Base-by-base conservation (phyloP, 2,329 filamentous ascomycete genomes). In the Sclerotinia nivalis region DNA sequence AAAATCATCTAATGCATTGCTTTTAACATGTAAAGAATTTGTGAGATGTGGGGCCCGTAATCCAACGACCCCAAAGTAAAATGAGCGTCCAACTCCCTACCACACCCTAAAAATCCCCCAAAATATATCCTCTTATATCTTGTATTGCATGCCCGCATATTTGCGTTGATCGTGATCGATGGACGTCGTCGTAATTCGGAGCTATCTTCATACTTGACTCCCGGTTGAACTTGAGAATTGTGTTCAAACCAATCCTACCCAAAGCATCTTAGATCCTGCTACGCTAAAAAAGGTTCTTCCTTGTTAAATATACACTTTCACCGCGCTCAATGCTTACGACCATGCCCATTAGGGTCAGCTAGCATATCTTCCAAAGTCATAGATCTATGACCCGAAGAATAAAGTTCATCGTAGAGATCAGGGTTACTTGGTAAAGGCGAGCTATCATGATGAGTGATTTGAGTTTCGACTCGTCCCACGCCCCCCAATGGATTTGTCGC, bases 351-450 rank as follows among this genome's bases (percentile, higher is more conserved):
- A 22, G n/a, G 61, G 12, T 59, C 34, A 4, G 31, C 18, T 15
- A 65, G 6, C n/a, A 65, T 65, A 52, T 52, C 61, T 15, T 43
- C 61, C 34, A 65, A 15, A 10, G 61, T 43, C 61, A 65, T 52
- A 9, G 61, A 65, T 43, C 61, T 28, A 65, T 65, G 47, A 28
- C 8, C 61, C 12, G 61, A 65, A 52, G 47, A 28, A 25, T 54
- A 54, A 8, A 65, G 47, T n/a, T 65, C 49, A 9, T 40, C 34
- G 9, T 54, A 47, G 10, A 56, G 6, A 25, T 69, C 67, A 1
- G 58, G 47, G 1, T 65, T 58, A 2, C 28, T 37, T 13, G 67
- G 67, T 49, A 65, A n/a, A 3, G 58, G 67, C 2, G 60, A 34
- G 25, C 1, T 12, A 56, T 69, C 59, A 2, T 69, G 67, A 52